A percentile compares a stretch with the other conserved stretches of the same genome.
Conservation (phyloP, 257 asterid species). For the Capsicum pubescens region DNA sequence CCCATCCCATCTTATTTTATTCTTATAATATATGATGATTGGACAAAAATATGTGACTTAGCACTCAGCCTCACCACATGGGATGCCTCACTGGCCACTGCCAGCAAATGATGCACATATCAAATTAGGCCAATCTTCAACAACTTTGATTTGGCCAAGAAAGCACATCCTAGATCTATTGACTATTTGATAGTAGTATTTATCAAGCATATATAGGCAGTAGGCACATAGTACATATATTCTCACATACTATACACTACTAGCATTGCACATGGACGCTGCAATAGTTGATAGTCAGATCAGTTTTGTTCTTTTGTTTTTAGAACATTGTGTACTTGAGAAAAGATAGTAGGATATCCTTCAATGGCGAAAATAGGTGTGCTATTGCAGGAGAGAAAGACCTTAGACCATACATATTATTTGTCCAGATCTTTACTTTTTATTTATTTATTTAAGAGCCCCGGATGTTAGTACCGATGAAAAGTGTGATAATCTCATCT, state of each 20-base stretch:
- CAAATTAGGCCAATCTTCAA: no score
- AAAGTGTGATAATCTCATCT: no score
- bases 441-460: background rate
- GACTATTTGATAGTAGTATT: background rate
- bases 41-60: background rate
- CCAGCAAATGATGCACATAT: background rate
- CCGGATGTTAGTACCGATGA: no score
- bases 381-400: background rate
- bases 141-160: background rate
- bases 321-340: background rate
- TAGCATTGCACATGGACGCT: slow-evolving; percentile 15
- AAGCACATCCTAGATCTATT: background rate
- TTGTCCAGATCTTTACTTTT: background rate
- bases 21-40: slow-evolving; percentile 6
- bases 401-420: background rate
- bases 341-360: background rate
- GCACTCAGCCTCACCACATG: slow-evolving; percentile 10
- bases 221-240: background rate
- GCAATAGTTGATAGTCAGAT: background rate
- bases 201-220: background rate
- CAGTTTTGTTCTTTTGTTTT: background rate
- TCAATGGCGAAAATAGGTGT: background rate
- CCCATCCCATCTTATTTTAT: slow-evolving; percentile 15
- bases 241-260: background rate
- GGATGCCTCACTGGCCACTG: slow-evolving; percentile 21